Base-by-base conservation (phyloP, 495 filamentous ascomycete genomes). In the Neurospora discreta region DNA sequence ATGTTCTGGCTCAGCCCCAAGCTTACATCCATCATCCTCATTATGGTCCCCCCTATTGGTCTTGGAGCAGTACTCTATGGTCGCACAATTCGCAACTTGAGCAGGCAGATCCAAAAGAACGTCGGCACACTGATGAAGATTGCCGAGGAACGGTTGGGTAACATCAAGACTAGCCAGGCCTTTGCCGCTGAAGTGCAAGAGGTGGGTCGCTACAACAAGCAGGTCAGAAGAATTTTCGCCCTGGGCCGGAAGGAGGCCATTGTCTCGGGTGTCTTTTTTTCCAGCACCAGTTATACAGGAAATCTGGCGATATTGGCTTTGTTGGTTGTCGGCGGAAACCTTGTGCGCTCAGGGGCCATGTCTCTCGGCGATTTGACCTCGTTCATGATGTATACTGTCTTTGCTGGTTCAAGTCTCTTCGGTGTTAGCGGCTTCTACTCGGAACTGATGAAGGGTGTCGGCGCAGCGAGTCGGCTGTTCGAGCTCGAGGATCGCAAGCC, bases 401-500 rank as follows among this genome's bases (percentile, higher is more conserved):
- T 95, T 81, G 94, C 94, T 23, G 94, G 94, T 10, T 91, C 90
- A 33, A 93, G 91, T 82, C 88, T 99, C 73, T 96, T 98, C 74
- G 95, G 95, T 3, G 83, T 99, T 11, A 96, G 93, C 40, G 92
- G 91, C 75, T 99, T 99, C 83, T 98, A 97, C 83, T 97, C 94
- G 11, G 95, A 99, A 79, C 87, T 99, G 23, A 98, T 98, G 95
- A 98, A 98, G 78, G 96, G 96, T 44, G 95, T 97, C 30, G 95
- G 95, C 75, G 95, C 95, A 43, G 96, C 95, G 15, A 95, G 90
- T 77, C 92, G 95, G 36, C 85, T 99, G 8, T 99, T 99, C 78
- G 95, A 99, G 78, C 86, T 99, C 6, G 94, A 98, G 80, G 95
- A 99, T 81, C 91, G 95, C 72, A 87, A 96, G 58, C 90, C 94